These are phyloP conservation scores for Trifolium dubium DNA, from an alignment of 306 rosid genomes.

Conservation along the genomic window DNA sequence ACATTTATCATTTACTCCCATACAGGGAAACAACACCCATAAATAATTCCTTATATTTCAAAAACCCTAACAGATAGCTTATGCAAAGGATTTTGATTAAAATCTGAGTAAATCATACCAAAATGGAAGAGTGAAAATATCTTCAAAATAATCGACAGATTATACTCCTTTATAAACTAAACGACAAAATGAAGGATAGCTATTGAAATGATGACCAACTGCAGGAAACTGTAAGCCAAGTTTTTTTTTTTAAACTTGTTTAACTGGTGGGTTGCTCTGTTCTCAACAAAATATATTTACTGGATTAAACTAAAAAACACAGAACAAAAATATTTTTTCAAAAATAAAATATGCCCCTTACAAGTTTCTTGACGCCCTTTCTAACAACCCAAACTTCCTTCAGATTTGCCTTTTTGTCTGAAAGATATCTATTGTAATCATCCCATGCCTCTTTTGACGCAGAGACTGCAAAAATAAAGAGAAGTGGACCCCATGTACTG, in stretches of 20 bases:
- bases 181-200: conserved; percentile 15
- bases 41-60: conserved; percentile 28
- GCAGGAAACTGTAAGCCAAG: conserved; percentile 28
- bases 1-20: background rate
- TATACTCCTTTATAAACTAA: conserved; percentile 20
- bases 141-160: conserved; percentile 32
- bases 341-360: conserved; percentile 43
- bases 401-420: conserved; percentile 95
- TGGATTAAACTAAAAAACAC: background rate
- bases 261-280: conserved; percentile 27
- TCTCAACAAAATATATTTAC: conserved; percentile 9
- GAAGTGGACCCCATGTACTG: conserved; percentile 99
- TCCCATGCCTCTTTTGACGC: conserved; percentile 99
- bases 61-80: conserved; percentile 16
- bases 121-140: conserved; percentile 33
- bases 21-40: background rate
- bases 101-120: conserved; percentile 14
- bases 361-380: conserved; percentile 82
- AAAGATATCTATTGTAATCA: conserved; percentile 91
- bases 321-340: conserved; percentile 23
- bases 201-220: conserved; percentile 34
- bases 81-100: conserved; percentile 22
- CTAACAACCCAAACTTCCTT: conserved; percentile 94
- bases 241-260: conserved; percentile 20
- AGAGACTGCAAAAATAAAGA: conserved; percentile 96